Evolutionary conservation across 305 asterid genomes (phyloP), one percentile per base, ranked within the genome.

Genomic region (Solanum aculeatissimum): DNA sequence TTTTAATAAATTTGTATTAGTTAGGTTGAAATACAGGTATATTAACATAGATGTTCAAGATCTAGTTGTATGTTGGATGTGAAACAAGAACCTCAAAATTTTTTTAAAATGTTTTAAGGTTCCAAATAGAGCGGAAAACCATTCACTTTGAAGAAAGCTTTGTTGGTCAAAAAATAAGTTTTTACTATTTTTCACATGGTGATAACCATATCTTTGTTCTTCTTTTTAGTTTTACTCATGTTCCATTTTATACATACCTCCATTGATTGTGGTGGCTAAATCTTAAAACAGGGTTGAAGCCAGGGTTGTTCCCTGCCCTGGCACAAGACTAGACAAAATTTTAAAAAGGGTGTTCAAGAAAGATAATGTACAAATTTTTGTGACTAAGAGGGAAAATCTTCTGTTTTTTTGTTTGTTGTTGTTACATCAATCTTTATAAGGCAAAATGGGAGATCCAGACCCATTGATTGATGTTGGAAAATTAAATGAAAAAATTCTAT

Each of bases 401-500:
- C n/a, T n/a, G n/a, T n/a, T n/a, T 47, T 47, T 23, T 11, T 12
- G 6, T 23, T 23, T 27, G 2, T 69, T 38, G 4, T 45, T 13
- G n/a, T 16, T 10, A 16, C 81, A 45, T 47, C 54, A 47, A 51
- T 27, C 45, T 32, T 21, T 58, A 21, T 21, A 27, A 49, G 16
- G 35, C 0, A 40, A 81, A 40, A 81, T 81, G 84, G 84, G 43
- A 81, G 84, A 43, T 49, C 80, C 29, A 40, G 80, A 40, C 16
- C 80, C 85, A 55, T 23, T 25, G 29, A 21, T 88, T 38, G 91
- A 93, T 84, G 18, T 91, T 42, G 80, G 4, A 1, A 85, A 23
- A 85, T 86, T 96, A 8, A 90, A 90, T 77, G 65, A 32, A 68
- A 91, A 90, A 58, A 90, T 97, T 63, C 68, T 86, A 45, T 97